Base-by-base conservation (phyloP, 306 rosid genomes). In the Cucurbita ficifolia region DNA sequence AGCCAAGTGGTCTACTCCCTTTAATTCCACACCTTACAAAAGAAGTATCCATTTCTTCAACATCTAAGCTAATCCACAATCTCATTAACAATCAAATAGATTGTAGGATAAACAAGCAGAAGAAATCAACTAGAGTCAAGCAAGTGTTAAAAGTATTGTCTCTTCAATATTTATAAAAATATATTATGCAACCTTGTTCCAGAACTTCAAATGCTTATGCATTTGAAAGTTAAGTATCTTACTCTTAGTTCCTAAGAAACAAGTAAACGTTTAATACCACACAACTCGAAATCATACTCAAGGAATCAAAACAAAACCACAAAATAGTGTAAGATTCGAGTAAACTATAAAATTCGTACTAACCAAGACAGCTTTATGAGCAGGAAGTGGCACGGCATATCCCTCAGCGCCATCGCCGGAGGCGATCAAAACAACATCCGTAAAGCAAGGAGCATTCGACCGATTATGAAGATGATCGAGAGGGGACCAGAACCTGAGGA, bases 301-400 rank as follows among this genome's bases (percentile, higher is more conserved):
- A 67, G 18, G 8, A 33, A n/a, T 54, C 54, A 18, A 24, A 42
- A 2, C 11, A n/a, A 19, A 22, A 10, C 35, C 40, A 22, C 16
- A 60, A 59, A 18, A 14, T 33, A 18, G 10, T 12, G 45, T 11
- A 11, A 39, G 7, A 72, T 16, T 42, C n/a, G 21, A 74, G 54
- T 36, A 57, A 60, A 10, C 21, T 21, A 46, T 0, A 51, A 64
- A 35, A 48, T 51, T 72, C 70, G 67, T 62, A 78, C 93, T 76
- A 21, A 93, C 98, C 85, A 94, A 82, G 79, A 94, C 77, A 61
- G 90, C 87, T 80, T 83, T 90, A 64, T 94, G 98, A 53, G 96
- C 96, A 2, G 92, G 88, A 48, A 93, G 84, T 3, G 89, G 78
- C 33, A 79, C 75, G 29, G 74, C 7, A 53, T 77, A 36, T 0